Evolutionary conservation across 768 basidiomycete species (phyloP), one percentile per base, ranked within the genome.

Genomic region (Boletellus emodensis): DNA sequence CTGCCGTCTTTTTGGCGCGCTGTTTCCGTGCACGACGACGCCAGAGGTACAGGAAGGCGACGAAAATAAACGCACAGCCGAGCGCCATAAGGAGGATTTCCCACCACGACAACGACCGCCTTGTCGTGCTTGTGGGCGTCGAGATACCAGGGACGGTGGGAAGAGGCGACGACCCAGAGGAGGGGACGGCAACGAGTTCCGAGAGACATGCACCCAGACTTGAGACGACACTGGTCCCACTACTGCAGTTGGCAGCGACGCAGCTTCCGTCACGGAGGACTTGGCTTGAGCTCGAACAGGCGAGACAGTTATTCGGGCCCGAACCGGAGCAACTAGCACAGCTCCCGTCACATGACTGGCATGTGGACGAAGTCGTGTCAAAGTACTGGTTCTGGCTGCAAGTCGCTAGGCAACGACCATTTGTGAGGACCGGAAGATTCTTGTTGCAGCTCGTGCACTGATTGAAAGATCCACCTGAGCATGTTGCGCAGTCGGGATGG

Each of bases 401-500:
- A 12, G 85, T 87, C 22, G 85, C 78, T 10, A 92, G 76, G 64
- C 90, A 93, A 46, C 90, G 78, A 24, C 89, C 89, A 47, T 79
- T 82, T 35, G 79, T 79, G 40, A 84, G 80, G 35, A 92, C 87
- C 0, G 90, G 91, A 0, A 83, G 79, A 18, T 73, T 69, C 24
- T 82, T 59, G 30, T 82, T 75, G 61, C 91, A 94, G 42, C 79
- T 79, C 8, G 82, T 75, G 68, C 92, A 95, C 62, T 92, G 84
- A 61, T 81, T 82, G 71, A 90, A 90, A 0, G 82, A 79, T 18
- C 78, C 60, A n/a, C 90, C 90, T 20, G 82, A 81, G 68, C 93
- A 95, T 2, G 85, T 83, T 14, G 80, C 81, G 61, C 92, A 95
- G 62, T 94, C 93, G 0, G 90, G 82, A 52, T 94, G 91, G 66